These are phyloP conservation scores for Omphalea diandra DNA, from an alignment of 441 rosid species.

Conservation along the genomic window DNA sequence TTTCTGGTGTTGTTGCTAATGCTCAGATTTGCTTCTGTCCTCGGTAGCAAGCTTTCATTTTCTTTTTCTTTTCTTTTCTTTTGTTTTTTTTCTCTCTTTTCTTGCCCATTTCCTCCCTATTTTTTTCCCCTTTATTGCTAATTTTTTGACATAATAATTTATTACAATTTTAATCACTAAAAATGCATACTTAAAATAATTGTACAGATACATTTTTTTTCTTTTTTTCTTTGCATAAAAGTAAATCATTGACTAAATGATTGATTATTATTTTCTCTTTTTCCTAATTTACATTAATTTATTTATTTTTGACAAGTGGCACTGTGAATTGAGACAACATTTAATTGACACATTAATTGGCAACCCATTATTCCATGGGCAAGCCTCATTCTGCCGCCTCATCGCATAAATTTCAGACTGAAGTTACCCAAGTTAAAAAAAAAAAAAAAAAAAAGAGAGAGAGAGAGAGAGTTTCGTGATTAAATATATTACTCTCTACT, in stretches of 20 bases:
- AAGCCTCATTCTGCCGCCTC: conserved; percentile 1
- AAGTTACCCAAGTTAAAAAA: no score
- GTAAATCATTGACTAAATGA: no score
- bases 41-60: conserved; percentile 41
- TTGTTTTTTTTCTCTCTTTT: conserved; percentile 8
- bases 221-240: neutral
- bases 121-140: no score
- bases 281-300: neutral
- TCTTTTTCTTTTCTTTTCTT: no score
- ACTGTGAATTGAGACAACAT: conserved; percentile 2
- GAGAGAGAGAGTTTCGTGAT: neutral
- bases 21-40: conserved; percentile 60
- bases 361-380: conserved; percentile 1
- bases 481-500: neutral
- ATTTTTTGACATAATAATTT: no score
- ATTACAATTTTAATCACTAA: no score
- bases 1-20: no score
- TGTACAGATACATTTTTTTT: no score
- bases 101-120: conserved; percentile 23
- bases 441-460: neutral
- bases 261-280: neutral
- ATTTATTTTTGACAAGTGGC: neutral
- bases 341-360: conserved; percentile 13
- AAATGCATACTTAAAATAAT: no score
- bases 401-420: no score